Conservation (phyloP, 768 basidiomycete genomes). For the Austroboletus festivus region DNA sequence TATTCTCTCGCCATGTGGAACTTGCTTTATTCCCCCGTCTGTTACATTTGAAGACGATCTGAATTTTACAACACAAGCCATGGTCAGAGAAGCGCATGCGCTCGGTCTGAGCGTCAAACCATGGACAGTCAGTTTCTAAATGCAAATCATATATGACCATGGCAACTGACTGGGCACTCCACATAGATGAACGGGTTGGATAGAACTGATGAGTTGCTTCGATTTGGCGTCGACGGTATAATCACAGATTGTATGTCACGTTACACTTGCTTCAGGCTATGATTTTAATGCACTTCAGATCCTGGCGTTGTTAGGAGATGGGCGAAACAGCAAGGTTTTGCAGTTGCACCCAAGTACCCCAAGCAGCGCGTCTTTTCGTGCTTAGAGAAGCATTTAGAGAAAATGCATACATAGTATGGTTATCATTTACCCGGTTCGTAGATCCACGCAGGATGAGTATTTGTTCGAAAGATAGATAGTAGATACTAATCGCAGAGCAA, state of each 20-base stretch:
- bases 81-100: constrained; percentile 65
- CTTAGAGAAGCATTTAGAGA: constrained; percentile 43
- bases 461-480: too few species aligned
- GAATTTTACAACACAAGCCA: constrained; percentile 61
- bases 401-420: background rate
- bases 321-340: constrained; percentile 49
- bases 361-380: constrained; percentile 60
- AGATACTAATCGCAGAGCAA: too few species aligned
- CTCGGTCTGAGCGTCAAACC: constrained; percentile 65
- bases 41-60: constrained; percentile 46
- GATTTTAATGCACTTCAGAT: constrained; percentile 30
- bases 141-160: background rate
- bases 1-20: constrained; percentile 61
- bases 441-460: too few species aligned
- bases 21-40: constrained; percentile 34
- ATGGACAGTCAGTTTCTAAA: constrained; percentile 57
- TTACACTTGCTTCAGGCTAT: background rate
- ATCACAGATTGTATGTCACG: constrained; percentile 62
- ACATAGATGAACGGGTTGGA: constrained; percentile 59
- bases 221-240: constrained; percentile 68
- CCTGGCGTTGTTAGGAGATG: constrained; percentile 57
- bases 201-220: constrained; percentile 56
- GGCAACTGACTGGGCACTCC: background rate
- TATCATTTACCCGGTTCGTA: too few species aligned
- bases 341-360: constrained; percentile 57